Evolutionary conservation across 2,329 filamentous ascomycete species (phyloP).

Genomic region (Leptosphaerulina australis): DNA sequence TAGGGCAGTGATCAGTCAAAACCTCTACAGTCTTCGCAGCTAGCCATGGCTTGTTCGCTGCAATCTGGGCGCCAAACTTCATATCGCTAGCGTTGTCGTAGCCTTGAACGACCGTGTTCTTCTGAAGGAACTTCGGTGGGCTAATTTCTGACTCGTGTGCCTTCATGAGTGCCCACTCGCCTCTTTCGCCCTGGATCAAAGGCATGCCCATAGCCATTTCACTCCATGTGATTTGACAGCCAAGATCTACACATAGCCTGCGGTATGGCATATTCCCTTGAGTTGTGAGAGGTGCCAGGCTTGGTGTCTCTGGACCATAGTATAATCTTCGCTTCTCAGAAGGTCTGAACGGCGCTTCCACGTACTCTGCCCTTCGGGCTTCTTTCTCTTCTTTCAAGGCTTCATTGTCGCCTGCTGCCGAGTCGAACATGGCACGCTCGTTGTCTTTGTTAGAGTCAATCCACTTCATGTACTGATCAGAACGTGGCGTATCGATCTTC

Average conservation of each 20-base stretch:
- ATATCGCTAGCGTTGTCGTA: conserved; percentile 85
- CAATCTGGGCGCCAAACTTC: conserved; percentile 91
- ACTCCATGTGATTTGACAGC: conserved; percentile 92
- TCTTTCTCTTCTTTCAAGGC: conserved; percentile 48
- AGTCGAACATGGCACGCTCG: conserved; percentile 43
- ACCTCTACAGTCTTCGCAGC: conserved; percentile 87
- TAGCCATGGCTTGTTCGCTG: conserved; percentile 88
- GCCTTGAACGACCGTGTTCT: conserved; percentile 66
- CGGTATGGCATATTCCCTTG: conserved; percentile 97
- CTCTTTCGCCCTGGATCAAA: conserved; percentile 84
- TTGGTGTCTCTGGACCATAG: conserved; percentile 90
- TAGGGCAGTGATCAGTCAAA: conserved; percentile 75
- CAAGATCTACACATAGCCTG: conserved; percentile 84
- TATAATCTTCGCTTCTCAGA: conserved; percentile 95
- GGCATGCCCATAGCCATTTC: conserved; percentile 97
- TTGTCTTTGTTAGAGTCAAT: conserved; percentile 66
- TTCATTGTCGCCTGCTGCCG: conserved; percentile 44
- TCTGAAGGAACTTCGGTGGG: conserved; percentile 70
- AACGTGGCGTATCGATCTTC: conserved; percentile 70
- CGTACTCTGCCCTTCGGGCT: conserved; percentile 78
- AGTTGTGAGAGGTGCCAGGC: conserved; percentile 92
- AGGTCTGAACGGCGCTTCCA: conserved; percentile 84
- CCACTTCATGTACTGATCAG: conserved; percentile 80
- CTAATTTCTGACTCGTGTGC: conserved; percentile 82
- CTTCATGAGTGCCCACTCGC: conserved; percentile 94